phyloP scores from a whole-genome alignment of 805 yeast genomes.

The Candida vaughaniae region DNA sequence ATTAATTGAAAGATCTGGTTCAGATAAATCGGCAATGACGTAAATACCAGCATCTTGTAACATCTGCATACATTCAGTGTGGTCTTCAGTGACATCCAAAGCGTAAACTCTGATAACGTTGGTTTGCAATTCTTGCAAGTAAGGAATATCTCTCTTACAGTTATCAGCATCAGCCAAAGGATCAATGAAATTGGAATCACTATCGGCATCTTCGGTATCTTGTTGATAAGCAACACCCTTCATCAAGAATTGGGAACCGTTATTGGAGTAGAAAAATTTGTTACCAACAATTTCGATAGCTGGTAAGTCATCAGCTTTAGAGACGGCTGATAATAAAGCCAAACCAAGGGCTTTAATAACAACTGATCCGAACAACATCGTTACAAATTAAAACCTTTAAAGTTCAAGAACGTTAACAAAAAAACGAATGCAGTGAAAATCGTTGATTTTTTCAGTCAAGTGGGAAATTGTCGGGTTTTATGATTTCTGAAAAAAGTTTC shows the following conservation, averaged over 20 bases:
- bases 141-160: slow-evolving; percentile 75
- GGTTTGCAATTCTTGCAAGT: slow-evolving; percentile 58
- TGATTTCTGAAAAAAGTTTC: slow-evolving; percentile 5
- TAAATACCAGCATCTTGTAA: slow-evolving; percentile 85
- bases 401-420: background rate
- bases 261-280: slow-evolving; percentile 73
- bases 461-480: slow-evolving; percentile 8
- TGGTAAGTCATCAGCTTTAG: slow-evolving; percentile 48
- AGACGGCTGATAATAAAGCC: slow-evolving; percentile 7
- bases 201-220: slow-evolving; percentile 54
- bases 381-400: too few species aligned
- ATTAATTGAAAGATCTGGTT: slow-evolving; percentile 62
- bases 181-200: slow-evolving; percentile 52
- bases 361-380: slow-evolving; percentile 10
- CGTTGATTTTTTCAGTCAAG: too few species aligned
- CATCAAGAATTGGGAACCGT: slow-evolving; percentile 76
- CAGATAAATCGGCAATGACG: slow-evolving; percentile 83
- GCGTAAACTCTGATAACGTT: slow-evolving; percentile 79
- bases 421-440: too few species aligned
- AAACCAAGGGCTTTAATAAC: slow-evolving; percentile 3
- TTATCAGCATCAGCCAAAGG: slow-evolving; percentile 63
- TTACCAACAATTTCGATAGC: slow-evolving; percentile 72
- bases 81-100: slow-evolving; percentile 61
- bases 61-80: slow-evolving; percentile 64
- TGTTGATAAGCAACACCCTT: slow-evolving; percentile 82